Base-by-base conservation (phyloP, 2,329 filamentous ascomycete species). In the Fusarium praegraminearum region DNA sequence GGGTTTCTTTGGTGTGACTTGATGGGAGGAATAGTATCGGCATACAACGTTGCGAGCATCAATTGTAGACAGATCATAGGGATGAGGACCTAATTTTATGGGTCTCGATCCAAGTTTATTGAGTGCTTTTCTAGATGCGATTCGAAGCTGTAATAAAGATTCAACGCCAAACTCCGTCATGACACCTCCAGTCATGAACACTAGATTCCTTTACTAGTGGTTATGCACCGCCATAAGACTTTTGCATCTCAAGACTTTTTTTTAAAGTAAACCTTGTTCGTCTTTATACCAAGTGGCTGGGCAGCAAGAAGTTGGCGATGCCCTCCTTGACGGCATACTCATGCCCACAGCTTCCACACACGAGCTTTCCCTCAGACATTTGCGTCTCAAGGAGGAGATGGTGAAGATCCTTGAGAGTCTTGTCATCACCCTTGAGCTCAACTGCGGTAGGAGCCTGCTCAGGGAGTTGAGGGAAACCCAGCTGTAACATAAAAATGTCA, bases 251-350 rank as follows among this genome's bases (percentile, higher is more conserved):
- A 36, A 35, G 22, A 36, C 24, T 20, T 20, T 26, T 35, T 22
- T 22, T 13, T 18, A 40, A 46, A 30, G 24, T 40, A 28, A 22
- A 41, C 13, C 24, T 40, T 30, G 40, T 11, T 35, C 28, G 22
- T 49, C 26, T 30, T 32, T 78, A 89, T 47, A 94, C 96, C 80
- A 99, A 82, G 83, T 99, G 96, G 75, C 92, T 96, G 15, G 96
- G 96, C 73, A 99, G 82, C 77, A 99, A 82, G 76, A 99, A 99
- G 80, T 98, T 98, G 63, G 94, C 93, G 79, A 98, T 97, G 7
- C 96, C 96, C 81, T 99, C 95, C 78, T 96, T 94, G 68, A 99
- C 91, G 62, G 90, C 90, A 80, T 98, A 99, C 83, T 97, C 93
- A 78, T 98, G 95, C 49, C 92, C 93, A 78, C 96, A 99, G 80